Conservation (phyloP, 176 grass and related monocot genomes). For the Leersia perrieri region DNA sequence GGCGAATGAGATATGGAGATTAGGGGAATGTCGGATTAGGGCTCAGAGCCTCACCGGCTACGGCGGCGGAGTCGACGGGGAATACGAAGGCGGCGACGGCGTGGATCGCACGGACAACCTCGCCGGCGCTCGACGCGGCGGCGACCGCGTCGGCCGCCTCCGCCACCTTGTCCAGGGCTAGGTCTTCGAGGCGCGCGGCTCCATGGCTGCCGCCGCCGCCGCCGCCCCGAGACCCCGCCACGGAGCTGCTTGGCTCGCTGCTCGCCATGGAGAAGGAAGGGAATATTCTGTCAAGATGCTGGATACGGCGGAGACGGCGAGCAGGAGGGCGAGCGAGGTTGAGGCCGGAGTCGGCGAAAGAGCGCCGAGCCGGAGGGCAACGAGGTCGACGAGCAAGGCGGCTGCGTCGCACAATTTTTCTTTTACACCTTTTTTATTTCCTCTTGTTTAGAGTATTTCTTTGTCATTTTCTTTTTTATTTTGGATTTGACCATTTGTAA, state of each 20-base stretch:
- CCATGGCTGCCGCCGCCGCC: slow-evolving; percentile 1
- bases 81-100: slow-evolving; percentile 35
- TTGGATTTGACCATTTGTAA: too few species aligned
- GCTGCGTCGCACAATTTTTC: too few species aligned
- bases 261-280: slow-evolving; percentile 19
- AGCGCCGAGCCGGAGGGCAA: too few species aligned
- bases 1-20: background rate
- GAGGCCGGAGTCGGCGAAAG: too few species aligned
- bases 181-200: slow-evolving; percentile 29
- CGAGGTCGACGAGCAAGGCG: too few species aligned
- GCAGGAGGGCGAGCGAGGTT: too few species aligned
- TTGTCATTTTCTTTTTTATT: too few species aligned
- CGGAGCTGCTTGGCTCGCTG: slow-evolving; percentile 15
- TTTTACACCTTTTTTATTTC: too few species aligned
- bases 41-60: slow-evolving; percentile 35
- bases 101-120: slow-evolving; percentile 46
- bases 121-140: slow-evolving; percentile 49
- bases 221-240: background rate
- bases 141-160: slow-evolving; percentile 55
- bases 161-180: slow-evolving; percentile 57
- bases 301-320: too few species aligned
- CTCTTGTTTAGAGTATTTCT: too few species aligned
- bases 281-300: too few species aligned
- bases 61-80: slow-evolving; percentile 23
- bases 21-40: background rate